Evolutionary conservation across 352 stramenopile genomes (phyloP).

Genomic region (Aphanomyces cochlioides): DNA sequence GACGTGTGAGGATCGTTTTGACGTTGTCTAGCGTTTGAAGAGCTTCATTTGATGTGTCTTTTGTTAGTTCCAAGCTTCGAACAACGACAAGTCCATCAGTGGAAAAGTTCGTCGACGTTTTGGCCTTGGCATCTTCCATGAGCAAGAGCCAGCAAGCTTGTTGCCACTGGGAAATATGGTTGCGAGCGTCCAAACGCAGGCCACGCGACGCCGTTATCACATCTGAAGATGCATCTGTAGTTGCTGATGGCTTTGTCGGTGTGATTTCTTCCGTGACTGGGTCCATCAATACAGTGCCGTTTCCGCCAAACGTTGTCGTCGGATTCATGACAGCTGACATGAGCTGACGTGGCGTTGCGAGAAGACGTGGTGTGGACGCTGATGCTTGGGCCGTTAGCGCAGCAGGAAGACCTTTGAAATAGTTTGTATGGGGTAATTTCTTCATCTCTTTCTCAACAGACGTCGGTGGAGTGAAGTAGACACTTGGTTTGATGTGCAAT

Average conservation of each 20-base stretch:
- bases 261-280: slow-evolving; percentile 31
- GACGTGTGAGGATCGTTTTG: background rate
- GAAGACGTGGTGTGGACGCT: slow-evolving; percentile 60
- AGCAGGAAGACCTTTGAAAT: slow-evolving; percentile 66
- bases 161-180: slow-evolving; percentile 12
- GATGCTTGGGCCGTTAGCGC: background rate
- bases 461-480: slow-evolving; percentile 60
- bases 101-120: too few species aligned
- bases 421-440: slow-evolving; percentile 62
- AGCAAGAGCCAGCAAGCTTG: slow-evolving; percentile 25
- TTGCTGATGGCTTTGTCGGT: slow-evolving; percentile 31
- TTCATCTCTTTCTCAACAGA: slow-evolving; percentile 62
- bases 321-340: slow-evolving; percentile 71
- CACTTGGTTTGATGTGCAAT: slow-evolving; percentile 50
- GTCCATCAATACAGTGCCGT: slow-evolving; percentile 19
- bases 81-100: too few species aligned
- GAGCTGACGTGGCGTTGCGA: slow-evolving; percentile 67
- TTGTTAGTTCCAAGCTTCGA: too few species aligned
- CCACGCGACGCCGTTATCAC: background rate
- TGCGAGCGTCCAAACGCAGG: background rate
- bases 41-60: slow-evolving; percentile 18
- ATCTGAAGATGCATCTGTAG: background rate
- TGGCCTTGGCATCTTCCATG: background rate
- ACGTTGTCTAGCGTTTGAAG: background rate
- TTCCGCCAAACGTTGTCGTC: slow-evolving; percentile 45